A percentile compares a stretch with the other conserved stretches of the same genome.
These are phyloP conservation scores for Cicer judaicum DNA, from an alignment of 306 rosid species.

Conservation along the genomic window DNA sequence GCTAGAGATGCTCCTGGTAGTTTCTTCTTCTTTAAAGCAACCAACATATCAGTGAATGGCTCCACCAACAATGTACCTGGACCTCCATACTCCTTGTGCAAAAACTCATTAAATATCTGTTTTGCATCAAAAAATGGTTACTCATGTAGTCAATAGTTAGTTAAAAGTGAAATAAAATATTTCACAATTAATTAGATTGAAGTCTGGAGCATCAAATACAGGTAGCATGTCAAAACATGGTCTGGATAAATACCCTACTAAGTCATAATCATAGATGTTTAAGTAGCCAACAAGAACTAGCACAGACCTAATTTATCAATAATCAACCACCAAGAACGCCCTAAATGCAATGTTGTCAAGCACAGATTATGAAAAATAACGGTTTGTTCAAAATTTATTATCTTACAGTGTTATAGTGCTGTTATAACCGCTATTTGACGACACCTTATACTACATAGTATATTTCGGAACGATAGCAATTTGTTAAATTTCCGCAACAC, in stretches of 20 bases:
- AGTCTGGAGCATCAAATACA: slow-evolving; percentile 44
- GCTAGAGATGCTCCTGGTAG: slow-evolving; percentile 55
- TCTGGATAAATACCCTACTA: not conserved
- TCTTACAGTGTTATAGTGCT: too few relatives aligned
- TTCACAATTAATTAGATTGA: slow-evolving; percentile 37
- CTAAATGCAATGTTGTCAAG: not conserved
- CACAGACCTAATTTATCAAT: not conserved
- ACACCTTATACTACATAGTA: too few relatives aligned
- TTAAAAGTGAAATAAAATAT: slow-evolving; percentile 45
- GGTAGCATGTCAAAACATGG: slow-evolving; percentile 38
- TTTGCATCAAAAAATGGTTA: slow-evolving; percentile 41
- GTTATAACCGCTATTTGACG: too few relatives aligned
- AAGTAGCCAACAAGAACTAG: not conserved
- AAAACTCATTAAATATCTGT: slow-evolving; percentile 67
- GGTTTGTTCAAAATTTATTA: too few relatives aligned
- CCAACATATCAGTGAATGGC: slow-evolving; percentile 67
- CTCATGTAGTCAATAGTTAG: slow-evolving; percentile 9
- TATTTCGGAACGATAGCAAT: too few relatives aligned
- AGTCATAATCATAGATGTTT: slow-evolving; percentile 6
- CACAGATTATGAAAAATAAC: too few relatives aligned
- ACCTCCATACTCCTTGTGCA: slow-evolving; percentile 74
- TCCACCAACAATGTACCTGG: slow-evolving; percentile 81
- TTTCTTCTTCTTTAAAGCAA: slow-evolving; percentile 44
- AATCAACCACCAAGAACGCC: not conserved
- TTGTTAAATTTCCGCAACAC: too few relatives aligned